Evolutionary conservation across 2,329 filamentous ascomycete species (phyloP), one percentile per base, ranked within the genome.

Genomic region (Drechmeria coniospora): DNA sequence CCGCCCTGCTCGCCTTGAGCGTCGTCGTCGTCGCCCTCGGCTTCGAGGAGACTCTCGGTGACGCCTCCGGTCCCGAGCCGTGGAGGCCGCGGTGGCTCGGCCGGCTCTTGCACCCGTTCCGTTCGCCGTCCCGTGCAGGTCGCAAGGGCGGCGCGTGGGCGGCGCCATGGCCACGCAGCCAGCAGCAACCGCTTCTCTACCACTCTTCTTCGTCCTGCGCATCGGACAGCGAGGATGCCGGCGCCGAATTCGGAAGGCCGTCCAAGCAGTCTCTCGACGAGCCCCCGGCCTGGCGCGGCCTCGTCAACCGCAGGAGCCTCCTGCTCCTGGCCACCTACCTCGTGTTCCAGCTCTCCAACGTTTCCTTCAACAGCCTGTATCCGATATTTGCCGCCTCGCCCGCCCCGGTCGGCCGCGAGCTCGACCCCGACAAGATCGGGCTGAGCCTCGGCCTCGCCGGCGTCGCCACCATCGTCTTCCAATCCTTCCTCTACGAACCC

Each of bases 311-410:
- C 32, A 84, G 90, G 33, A 93, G 84, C 0, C 50, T 94, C 9
- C 59, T 92, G 3, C 66, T 98, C 0, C 67, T 98, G 5, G 50
- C 71, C 28, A 92, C 86, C 0, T 95, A 93, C 45, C 69, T 94
- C 23, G 77, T 95, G 27, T 98, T 95, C 47, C 86, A 94, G 44
- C 65, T 98, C 5, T 76, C 80, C 34, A 95, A 95, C 50, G 83
- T 94, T 38, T 84, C 83, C 4, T 98, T 86, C 65, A 94, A 93
- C 53, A 87, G 82, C 12, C 61, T 98, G 0, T 98, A 92, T 43
- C 90, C 90, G 1, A 87, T 95, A 29, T 98, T 95, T 42, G 81
- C 78, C 1, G 75, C 86, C 30, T 74, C 79, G 0, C 53, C 67
- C 1, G 63, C 74, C 0, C 90, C 90, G 0, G 76, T 75, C 0